Evolutionary conservation across 2,329 filamentous ascomycete species (phyloP), one percentile per base, ranked within the genome.

Genomic region (Didymosphaeria variabile): DNA sequence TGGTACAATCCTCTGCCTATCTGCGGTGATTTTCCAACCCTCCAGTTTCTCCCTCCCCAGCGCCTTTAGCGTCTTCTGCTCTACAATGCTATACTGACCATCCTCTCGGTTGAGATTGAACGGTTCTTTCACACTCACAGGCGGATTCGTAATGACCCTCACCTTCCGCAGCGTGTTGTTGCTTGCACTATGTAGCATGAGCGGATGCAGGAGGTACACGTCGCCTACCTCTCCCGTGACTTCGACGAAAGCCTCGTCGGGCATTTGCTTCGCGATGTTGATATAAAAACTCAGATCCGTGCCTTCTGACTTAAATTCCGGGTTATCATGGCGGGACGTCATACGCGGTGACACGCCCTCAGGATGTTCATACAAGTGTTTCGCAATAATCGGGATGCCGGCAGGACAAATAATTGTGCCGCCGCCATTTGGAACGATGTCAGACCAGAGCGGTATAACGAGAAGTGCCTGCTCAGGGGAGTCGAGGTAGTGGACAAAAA

Each of bases 401-500:
- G 84, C 81, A 0, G 87, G 85, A 67, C 88, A 90, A 51, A 91
- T 84, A 70, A 87, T 81, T 0, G 89, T 91, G 4, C 87, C 90
- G 29, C 90, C 90, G 5, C 87, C 88, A 36, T 83, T 81, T 0
- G 85, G 76, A 9, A 79, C 77, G 55, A 91, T 86, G 70, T 91
- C 88, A 0, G 83, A 87, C 78, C 89, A 91, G 5, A 91, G 75
- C 1, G 89, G 89, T 44, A 90, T 90, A 13, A 91, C 87, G 0
- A 91, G 81, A 15, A 91, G 77, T 0, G 82, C 90, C 74, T 92
- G 90, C 78, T 92, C 90, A 0, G 86, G 86, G 21, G 86, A 89
- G 72, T 91, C 89, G 38, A 92, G 84, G 66, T 88, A 92, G 78
- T 91, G 89, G 5, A 89, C 83, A 72, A 91, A 91, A 75, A 90